These are phyloP conservation scores for Xylaria sp. DNA, from an alignment of 2,329 filamentous ascomycete species.

Conservation along the genomic window DNA sequence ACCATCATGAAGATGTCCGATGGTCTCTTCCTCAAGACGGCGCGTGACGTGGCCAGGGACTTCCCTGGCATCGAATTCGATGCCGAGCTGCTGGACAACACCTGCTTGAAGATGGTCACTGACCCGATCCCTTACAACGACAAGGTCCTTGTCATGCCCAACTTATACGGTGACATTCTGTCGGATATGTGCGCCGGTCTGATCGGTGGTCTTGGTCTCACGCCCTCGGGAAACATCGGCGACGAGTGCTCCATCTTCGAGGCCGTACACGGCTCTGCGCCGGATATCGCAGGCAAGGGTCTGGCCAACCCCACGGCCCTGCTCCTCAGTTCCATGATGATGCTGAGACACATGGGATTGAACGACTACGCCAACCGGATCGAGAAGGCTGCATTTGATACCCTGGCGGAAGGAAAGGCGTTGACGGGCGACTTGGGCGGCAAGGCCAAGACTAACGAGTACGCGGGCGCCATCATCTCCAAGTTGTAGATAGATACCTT, in stretches of 20 bases:
- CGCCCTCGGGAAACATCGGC: constrained; percentile 97
- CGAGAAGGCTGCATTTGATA: constrained; percentile 93
- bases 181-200: constrained; percentile 99
- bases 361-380: constrained; percentile 83
- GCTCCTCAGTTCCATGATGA: constrained; percentile 96
- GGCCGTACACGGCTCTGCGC: constrained; percentile 95
- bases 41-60: constrained; percentile 85
- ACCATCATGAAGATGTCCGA: constrained; percentile 99
- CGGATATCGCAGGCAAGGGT: constrained; percentile 93
- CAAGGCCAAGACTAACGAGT: constrained; percentile 94
- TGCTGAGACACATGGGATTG: constrained; percentile 98
- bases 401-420: constrained; percentile 91
- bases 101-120: constrained; percentile 97
- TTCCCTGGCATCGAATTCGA: constrained; percentile 97
- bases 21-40: constrained; percentile 93
- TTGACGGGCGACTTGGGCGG: constrained; percentile 96
- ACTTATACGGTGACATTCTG: constrained; percentile 98
- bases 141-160: constrained; percentile 98
- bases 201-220: constrained; percentile 95
- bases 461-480: constrained; percentile 85
- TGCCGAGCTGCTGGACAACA: constrained; percentile 97
- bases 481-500: constrained; percentile 54
- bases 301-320: constrained; percentile 97
- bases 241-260: constrained; percentile 99
- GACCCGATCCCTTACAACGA: constrained; percentile 97